phyloP scores from a whole-genome alignment of 345 rosid genomes.

The Microcos paniculata region DNA sequence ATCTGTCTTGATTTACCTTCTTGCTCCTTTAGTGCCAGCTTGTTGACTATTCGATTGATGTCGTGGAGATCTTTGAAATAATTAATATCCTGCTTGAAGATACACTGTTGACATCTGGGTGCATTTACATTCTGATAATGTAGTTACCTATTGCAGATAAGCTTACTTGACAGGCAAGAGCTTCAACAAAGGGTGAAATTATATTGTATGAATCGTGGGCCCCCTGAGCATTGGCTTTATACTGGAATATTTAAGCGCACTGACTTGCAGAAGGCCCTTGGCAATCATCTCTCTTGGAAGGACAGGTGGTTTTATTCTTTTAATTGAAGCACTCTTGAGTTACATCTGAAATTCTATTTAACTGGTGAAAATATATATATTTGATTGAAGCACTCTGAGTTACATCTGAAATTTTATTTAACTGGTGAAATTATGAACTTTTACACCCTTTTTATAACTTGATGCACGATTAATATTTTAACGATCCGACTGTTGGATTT shows the following conservation, averaged over 20 bases:
- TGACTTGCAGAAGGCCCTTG: slow-evolving; percentile 89
- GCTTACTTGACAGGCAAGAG: slow-evolving; percentile 75
- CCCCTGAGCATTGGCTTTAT: slow-evolving; percentile 87
- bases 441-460: too few species aligned
- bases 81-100: background rate
- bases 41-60: background rate
- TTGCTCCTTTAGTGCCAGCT: background rate
- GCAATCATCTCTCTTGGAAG: slow-evolving; percentile 98
- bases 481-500: too few species aligned
- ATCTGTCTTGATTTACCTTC: background rate
- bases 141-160: slow-evolving; percentile 48
- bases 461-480: too few species aligned
- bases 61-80: background rate
- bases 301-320: slow-evolving; percentile 49
- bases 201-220: slow-evolving; percentile 65
- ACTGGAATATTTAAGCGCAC: slow-evolving; percentile 75
- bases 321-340: background rate
- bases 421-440: too few species aligned
- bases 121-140: slow-evolving; percentile 8
- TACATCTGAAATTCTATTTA: background rate
- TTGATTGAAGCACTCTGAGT: too few species aligned
- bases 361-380: too few species aligned
- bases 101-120: background rate
- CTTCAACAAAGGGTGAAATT: slow-evolving; percentile 66
- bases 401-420: too few species aligned